Evolutionary conservation across 306 rosid species (phyloP), one percentile per base, ranked within the genome.

Genomic region (Datisca glomerata): DNA sequence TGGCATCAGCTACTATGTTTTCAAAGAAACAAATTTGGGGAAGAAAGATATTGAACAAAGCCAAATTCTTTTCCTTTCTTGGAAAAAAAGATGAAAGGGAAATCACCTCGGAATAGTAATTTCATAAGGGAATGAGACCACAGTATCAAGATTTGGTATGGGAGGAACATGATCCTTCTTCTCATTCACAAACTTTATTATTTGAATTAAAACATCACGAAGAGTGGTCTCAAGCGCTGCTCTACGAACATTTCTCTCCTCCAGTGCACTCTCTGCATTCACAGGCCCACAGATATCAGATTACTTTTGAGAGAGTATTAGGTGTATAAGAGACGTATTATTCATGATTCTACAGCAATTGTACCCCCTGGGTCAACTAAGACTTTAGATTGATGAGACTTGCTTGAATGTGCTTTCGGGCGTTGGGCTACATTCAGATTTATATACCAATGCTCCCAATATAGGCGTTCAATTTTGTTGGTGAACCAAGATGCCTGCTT

Each of bases 381-480:
- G 48, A 70, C 64, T 78, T 84, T 91, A 47, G 91, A 55, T 41
- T 65, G 83, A 62, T 78, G 75, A 61, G 74, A 78, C 69, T 80
- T 91, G 65, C 68, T 50, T 53, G 92, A 73, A 64, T 66, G 72
- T 25, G 70, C 43, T 70, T 86, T 84, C 4, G 51, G 46, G 33
- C 63, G 79, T 57, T 75, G 96, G 41, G 72, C 64, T 55, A 91
- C 96, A 61, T 91, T 85, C 59, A 91, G 51, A 73, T 78, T 80
- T 53, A 91, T 73, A 69, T 78, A 75, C 98, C 98, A 91, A 48
- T 84, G 98, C 59, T 91, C 98, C 98, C 98, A 91, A 69, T 73
- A 64, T 43, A 72, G 45, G 47, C 91, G 89, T 63, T 84, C 98
- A 48, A 41, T 64, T 70, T 71, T 89, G 70, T 78, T 75, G 56